phyloP scores from a whole-genome alignment of 148 eudicot species.

The Mesembryanthemum crystallinum region DNA sequence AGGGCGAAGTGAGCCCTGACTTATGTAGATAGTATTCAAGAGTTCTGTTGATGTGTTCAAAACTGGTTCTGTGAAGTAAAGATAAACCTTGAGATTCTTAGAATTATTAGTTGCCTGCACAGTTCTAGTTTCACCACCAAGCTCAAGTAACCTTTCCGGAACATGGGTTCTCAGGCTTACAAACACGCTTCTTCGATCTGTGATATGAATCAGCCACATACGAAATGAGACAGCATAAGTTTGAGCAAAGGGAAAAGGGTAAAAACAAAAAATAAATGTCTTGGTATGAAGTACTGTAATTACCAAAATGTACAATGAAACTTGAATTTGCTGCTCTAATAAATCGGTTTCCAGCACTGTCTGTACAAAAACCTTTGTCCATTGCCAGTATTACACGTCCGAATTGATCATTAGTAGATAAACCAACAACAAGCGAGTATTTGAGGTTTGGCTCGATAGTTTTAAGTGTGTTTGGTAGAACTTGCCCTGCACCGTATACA shows the following conservation, averaged over 20 bases:
- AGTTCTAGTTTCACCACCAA: conserved; percentile 67
- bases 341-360: conserved; percentile 78
- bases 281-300: conserved; percentile 33
- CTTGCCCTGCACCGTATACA: conserved; percentile 80
- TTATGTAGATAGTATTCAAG: conserved; percentile 45
- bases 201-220: not conserved
- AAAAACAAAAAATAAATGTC: not conserved
- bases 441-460: conserved; percentile 59
- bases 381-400: conserved; percentile 73
- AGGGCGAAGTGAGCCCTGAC: conserved; percentile 64
- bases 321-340: conserved; percentile 62
- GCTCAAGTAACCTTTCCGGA: conserved; percentile 64
- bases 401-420: conserved; percentile 47
- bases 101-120: conserved; percentile 69
- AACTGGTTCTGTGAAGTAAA: conserved; percentile 80
- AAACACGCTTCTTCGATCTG: conserved; percentile 76
- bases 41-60: conserved; percentile 72
- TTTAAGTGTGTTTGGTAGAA: conserved; percentile 63
- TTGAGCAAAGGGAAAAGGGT: not conserved
- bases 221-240: not conserved
- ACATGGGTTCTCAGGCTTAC: conserved; percentile 71
- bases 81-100: conserved; percentile 62
- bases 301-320: conserved; percentile 71
- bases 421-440: conserved; percentile 51
- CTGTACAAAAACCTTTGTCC: conserved; percentile 78